A percentile compares a stretch with the other conserved stretches of the same genome.
Conservation (phyloP, 116 monocot species). For the Zostera marina region DNA sequence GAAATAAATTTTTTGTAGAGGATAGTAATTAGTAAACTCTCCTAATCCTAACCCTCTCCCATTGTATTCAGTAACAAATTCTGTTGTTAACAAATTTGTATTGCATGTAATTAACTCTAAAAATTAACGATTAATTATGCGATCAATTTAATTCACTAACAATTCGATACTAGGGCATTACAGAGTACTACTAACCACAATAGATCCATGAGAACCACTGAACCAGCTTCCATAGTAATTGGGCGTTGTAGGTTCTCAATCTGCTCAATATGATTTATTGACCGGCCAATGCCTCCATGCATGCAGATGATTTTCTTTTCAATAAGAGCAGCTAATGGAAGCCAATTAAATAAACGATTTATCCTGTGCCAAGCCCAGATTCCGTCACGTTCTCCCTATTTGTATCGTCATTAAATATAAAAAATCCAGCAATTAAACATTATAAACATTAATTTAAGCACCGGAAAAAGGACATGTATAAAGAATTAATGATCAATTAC, state of each 20-base stretch:
- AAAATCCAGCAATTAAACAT: not conserved
- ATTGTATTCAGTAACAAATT: too few species aligned
- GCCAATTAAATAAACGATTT: constrained; percentile 96
- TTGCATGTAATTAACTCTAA: too few species aligned
- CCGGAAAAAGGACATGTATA: not conserved
- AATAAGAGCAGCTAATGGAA: constrained; percentile 92
- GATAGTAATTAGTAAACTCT: too few species aligned
- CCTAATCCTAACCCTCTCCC: too few species aligned
- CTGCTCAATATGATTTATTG: constrained; percentile 93
- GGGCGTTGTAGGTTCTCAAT: constrained; percentile 91
- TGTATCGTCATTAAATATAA: constrained; percentile 3
- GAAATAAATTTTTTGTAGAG: too few species aligned
- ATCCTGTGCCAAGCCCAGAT: constrained; percentile 97
- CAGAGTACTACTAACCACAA: constrained; percentile 38
- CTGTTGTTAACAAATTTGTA: too few species aligned
- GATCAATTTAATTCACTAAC: too few species aligned
- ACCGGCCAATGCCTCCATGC: constrained; percentile 98
- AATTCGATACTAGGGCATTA: too few species aligned
- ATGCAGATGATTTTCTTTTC: constrained; percentile 99
- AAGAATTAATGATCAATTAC: constrained; percentile 19
- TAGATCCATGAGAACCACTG: constrained; percentile 95
- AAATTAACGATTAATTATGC: too few species aligned
- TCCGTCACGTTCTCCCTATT: constrained; percentile 94
- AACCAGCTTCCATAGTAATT: constrained; percentile 98
- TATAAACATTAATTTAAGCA: not conserved